These are phyloP conservation scores for Geosmithia morbida DNA, from an alignment of 2,329 filamentous ascomycete species.

Conservation along the genomic window DNA sequence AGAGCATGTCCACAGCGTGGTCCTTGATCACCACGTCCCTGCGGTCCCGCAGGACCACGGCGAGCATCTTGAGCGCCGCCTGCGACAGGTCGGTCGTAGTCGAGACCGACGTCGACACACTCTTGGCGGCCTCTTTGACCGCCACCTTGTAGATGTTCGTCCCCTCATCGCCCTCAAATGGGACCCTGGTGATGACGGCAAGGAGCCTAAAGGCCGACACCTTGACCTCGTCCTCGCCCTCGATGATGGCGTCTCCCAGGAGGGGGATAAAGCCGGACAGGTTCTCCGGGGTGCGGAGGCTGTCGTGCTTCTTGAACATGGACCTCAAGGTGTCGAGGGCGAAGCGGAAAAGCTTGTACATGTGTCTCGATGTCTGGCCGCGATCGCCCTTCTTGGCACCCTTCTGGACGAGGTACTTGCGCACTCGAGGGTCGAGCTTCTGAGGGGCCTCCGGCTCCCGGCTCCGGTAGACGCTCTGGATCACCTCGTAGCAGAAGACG, in stretches of 20 bases:
- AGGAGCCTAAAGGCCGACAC: constrained; percentile 77
- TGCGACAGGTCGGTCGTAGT: constrained; percentile 78
- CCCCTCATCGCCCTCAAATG: constrained; percentile 58
- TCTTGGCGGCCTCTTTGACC: constrained; percentile 69
- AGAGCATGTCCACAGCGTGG: constrained; percentile 65
- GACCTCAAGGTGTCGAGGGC: constrained; percentile 75
- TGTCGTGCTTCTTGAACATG: constrained; percentile 74
- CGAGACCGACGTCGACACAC: constrained; percentile 61
- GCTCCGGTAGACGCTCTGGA: constrained; percentile 69
- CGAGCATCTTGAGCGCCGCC: constrained; percentile 76
- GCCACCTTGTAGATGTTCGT: constrained; percentile 57
- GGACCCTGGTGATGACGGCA: constrained; percentile 71
- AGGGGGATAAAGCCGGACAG: constrained; percentile 77
- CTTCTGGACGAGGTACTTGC: constrained; percentile 68
- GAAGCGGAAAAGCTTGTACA: constrained; percentile 80
- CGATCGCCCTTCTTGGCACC: constrained; percentile 62
- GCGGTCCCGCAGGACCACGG: constrained; percentile 71
- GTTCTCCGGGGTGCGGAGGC: constrained; percentile 65
- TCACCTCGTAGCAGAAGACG: constrained; percentile 90
- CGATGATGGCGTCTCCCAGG: constrained; percentile 73
- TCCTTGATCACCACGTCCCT: constrained; percentile 65
- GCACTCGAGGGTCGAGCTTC: constrained; percentile 47
- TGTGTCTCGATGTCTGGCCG: constrained; percentile 61
- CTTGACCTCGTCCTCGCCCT: constrained; percentile 84
- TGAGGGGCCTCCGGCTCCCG: constrained; percentile 33